A percentile compares a stretch with the other conserved stretches of the same genome.
Conservation (phyloP, 1,284 basidiomycete genomes). For the Ceratobasidium sp. region DNA sequence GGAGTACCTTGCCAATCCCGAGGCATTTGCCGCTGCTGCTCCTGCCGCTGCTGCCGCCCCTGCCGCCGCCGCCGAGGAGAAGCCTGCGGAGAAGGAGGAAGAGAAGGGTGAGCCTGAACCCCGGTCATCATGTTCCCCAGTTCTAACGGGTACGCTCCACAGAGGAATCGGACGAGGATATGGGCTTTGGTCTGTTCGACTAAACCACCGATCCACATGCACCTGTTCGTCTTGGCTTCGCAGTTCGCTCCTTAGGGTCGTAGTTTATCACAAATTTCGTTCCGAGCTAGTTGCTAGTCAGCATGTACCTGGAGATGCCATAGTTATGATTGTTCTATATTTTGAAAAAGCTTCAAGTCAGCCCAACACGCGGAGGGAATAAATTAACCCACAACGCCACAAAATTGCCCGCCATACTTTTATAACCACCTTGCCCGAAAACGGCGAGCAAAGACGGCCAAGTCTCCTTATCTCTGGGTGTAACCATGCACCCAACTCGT, state of each 20-base stretch:
- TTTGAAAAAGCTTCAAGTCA: neutral
- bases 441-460: neutral
- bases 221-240: neutral
- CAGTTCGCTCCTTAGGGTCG: neutral
- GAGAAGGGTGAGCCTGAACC: slow-evolving; percentile 58
- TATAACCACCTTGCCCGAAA: neutral
- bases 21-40: slow-evolving; percentile 88
- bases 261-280: neutral
- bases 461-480: slow-evolving; percentile 4
- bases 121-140: neutral
- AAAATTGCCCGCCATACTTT: neutral
- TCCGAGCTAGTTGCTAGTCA: neutral
- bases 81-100: slow-evolving; percentile 57
- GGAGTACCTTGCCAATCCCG: slow-evolving; percentile 96
- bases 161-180: slow-evolving; percentile 79
- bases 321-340: neutral
- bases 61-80: slow-evolving; percentile 59
- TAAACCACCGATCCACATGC: slow-evolving; percentile 31
- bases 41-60: slow-evolving; percentile 65
- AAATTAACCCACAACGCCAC: neutral
- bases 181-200: slow-evolving; percentile 54
- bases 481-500: neutral
- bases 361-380: neutral
- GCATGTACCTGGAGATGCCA: neutral
- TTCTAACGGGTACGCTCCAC: neutral